Evolutionary conservation across 164 flowering plant genomes (phyloP).

Genomic region (Tetrastigma voinierianum): DNA sequence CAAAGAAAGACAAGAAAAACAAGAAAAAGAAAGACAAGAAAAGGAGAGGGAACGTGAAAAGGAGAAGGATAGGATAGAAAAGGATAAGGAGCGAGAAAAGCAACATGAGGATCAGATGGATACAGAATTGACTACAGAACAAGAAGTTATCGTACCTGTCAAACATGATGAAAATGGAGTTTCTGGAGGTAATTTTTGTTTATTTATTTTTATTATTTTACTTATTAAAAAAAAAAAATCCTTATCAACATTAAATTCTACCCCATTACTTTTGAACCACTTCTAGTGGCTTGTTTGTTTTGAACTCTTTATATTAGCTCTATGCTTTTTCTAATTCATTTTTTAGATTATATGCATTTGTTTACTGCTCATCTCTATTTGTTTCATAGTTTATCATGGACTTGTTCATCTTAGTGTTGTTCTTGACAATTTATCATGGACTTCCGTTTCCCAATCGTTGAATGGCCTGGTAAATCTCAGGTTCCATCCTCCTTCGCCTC

Average conservation of each 20-base stretch:
- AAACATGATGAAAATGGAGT: conserved; percentile 58
- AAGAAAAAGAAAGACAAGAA: conserved; percentile 25
- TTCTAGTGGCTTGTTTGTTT: not conserved
- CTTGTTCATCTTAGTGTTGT: too few relatives aligned
- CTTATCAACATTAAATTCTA: too few relatives aligned
- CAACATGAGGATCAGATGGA: conserved; percentile 44
- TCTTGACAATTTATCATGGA: too few relatives aligned
- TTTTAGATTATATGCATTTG: not conserved
- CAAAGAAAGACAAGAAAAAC: conserved; percentile 7
- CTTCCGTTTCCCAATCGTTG: too few relatives aligned
- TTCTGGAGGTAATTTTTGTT: conserved; percentile 43
- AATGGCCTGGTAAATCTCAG: too few relatives aligned
- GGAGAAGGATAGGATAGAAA: conserved; percentile 19
- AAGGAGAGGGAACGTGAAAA: conserved; percentile 19
- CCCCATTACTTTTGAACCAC: not conserved
- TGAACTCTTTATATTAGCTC: not conserved
- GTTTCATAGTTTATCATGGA: too few relatives aligned
- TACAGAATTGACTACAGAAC: conserved; percentile 38
- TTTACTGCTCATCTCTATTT: not conserved
- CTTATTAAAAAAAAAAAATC: too few relatives aligned
- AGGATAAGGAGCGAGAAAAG: conserved; percentile 54
- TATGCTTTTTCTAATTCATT: not conserved
- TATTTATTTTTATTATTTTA: too few relatives aligned
- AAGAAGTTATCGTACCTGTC: conserved; percentile 39
- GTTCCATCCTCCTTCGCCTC: too few relatives aligned